Evolutionary conservation across 129 eudicot species (phyloP).

Genomic region (Scalesia atractyloides): DNA sequence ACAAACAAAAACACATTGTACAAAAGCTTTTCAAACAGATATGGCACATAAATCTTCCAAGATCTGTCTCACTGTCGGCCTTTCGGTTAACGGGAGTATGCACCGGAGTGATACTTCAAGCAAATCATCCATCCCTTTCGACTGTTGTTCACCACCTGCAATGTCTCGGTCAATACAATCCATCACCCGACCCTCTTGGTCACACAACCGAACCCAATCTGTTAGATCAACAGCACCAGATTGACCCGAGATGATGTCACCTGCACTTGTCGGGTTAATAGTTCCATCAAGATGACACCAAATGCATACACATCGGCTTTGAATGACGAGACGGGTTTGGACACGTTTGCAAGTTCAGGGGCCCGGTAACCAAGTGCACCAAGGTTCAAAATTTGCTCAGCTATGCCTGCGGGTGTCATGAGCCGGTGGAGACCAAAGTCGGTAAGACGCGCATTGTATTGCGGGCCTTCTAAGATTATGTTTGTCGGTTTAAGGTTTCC

Average conservation of each 20-base stretch:
- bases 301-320: conserved; percentile 92
- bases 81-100: conserved; percentile 85
- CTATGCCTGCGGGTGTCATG: conserved; percentile 89
- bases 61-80: conserved; percentile 90
- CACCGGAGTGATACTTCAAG: conserved; percentile 86
- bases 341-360: conserved; percentile 77
- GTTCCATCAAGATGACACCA: conserved; percentile 95
- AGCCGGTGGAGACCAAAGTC: conserved; percentile 93
- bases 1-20: conserved; percentile 42
- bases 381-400: conserved; percentile 87
- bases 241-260: conserved; percentile 95
- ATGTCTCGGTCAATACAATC: conserved; percentile 91
- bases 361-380: conserved; percentile 99
- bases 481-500: conserved; percentile 97
- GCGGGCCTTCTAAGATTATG: conserved; percentile 61
- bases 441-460: conserved; percentile 62
- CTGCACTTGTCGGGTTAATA: conserved; percentile 94
- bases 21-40: conserved; percentile 60
- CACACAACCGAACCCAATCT: conserved; percentile 92
- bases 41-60: conserved; percentile 72
- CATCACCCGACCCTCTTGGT: conserved; percentile 86
- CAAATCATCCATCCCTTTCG: conserved; percentile 85
- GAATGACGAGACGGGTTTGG: conserved; percentile 69
- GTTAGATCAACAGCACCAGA: conserved; percentile 94
- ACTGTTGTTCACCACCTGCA: conserved; percentile 66